Percentiles rank a stretch among this genome's conserved stretches.
phyloP scores from a whole-genome alignment of 306 rosid genomes.

The Echinosophora koreensis region DNA sequence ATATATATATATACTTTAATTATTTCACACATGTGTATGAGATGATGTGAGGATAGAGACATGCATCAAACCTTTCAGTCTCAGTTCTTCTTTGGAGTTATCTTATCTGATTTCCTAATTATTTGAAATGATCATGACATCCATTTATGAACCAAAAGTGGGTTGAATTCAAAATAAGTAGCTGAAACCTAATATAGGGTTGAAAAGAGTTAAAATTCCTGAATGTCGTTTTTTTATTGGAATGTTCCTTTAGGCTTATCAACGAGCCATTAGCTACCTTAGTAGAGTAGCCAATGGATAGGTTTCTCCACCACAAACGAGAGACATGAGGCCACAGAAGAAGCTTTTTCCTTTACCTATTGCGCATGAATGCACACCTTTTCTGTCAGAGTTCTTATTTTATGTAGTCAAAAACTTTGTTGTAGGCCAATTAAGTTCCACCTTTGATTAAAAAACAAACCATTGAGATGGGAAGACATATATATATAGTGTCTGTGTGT shows the following conservation, averaged over 20 bases:
- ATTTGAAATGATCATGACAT: neutral
- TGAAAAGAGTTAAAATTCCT: neutral
- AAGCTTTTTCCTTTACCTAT: neutral
- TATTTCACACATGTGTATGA: too few species aligned
- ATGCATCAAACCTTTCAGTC: neutral
- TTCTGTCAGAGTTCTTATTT: neutral
- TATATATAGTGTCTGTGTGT: too few species aligned
- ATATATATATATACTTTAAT: too few species aligned
- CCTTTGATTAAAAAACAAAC: neutral
- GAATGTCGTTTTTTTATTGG: neutral
- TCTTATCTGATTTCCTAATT: neutral
- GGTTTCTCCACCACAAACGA: slow-evolving; percentile 5
- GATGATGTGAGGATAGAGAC: too few species aligned
- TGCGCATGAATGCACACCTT: slow-evolving; percentile 7
- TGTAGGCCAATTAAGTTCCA: neutral
- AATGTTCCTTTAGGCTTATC: neutral
- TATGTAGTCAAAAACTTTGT: neutral
- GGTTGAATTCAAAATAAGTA: neutral
- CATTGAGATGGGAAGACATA: neutral
- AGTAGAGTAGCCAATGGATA: neutral
- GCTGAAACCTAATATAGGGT: neutral
- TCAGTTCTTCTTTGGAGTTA: neutral
- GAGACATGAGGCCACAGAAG: neutral
- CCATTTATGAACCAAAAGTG: neutral
- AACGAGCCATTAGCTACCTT: neutral